Conservation (phyloP, 1,139 yeast genomes). For the Pneumocystis canis region DNA sequence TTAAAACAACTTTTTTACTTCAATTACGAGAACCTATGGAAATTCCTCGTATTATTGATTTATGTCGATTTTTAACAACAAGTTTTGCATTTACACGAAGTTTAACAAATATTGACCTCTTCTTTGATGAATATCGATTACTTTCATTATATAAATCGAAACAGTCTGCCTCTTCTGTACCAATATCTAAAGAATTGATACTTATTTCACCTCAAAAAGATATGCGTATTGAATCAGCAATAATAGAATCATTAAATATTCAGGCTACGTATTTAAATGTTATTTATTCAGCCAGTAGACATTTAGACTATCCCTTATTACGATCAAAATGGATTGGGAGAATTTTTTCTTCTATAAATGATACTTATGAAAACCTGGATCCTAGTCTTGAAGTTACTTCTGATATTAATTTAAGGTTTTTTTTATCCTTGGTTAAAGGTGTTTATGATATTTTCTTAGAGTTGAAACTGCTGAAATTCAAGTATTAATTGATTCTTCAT, state of each 20-base stretch:
- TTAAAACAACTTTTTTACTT: slow-evolving; percentile 29
- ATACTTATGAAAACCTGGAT: slow-evolving; percentile 16
- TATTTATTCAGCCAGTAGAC: slow-evolving; percentile 14
- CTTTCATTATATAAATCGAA: slow-evolving; percentile 21
- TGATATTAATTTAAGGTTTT: not conserved
- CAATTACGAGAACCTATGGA: slow-evolving; percentile 22
- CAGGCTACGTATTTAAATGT: slow-evolving; percentile 26
- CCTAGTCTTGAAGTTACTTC: slow-evolving; percentile 15
- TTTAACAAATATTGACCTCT: slow-evolving; percentile 21
- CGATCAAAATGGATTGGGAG: slow-evolving; percentile 16
- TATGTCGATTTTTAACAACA: slow-evolving; percentile 29
- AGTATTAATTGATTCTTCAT: slow-evolving; percentile 16
- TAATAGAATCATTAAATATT: slow-evolving; percentile 23
- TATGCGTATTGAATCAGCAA: slow-evolving; percentile 18
- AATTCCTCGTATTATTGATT: slow-evolving; percentile 24
- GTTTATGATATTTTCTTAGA: slow-evolving; percentile 2
- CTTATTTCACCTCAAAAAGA: slow-evolving; percentile 17
- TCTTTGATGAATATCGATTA: slow-evolving; percentile 22
- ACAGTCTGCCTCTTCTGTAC: slow-evolving; percentile 18
- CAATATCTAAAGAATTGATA: slow-evolving; percentile 21
- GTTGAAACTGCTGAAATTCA: slow-evolving; percentile 5
- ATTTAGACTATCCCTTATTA: not conserved
- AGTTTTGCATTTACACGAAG: slow-evolving; percentile 26
- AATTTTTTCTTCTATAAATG: slow-evolving; percentile 17
- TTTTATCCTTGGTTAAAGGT: not conserved